These are phyloP conservation scores for Wickerhamiella nectarea DNA, from an alignment of 805 yeast genomes.

Conservation along the genomic window DNA sequence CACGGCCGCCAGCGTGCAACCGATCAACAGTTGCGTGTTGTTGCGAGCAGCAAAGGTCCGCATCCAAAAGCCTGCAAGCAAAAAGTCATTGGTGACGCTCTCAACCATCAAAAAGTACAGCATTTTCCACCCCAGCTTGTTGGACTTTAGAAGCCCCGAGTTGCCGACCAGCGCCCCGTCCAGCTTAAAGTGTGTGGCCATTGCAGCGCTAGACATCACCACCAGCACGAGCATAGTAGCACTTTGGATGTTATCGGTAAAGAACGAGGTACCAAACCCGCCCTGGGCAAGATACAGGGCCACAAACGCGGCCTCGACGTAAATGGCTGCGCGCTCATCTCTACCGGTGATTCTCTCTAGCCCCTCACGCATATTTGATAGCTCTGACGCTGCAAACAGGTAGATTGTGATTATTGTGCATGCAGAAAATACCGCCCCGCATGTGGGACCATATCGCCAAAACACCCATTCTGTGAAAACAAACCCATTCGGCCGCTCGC, in stretches of 20 bases:
- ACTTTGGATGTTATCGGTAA: constrained; percentile 79
- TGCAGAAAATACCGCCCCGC: constrained; percentile 62
- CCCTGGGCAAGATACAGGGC: constrained; percentile 78
- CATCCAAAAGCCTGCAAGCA: constrained; percentile 86
- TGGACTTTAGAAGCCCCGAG: constrained; percentile 48
- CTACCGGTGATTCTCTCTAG: constrained; percentile 64
- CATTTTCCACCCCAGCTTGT: constrained; percentile 78
- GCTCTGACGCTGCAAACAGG: constrained; percentile 75
- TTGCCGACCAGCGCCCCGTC: constrained; percentile 49
- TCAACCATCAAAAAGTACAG: constrained; percentile 75
- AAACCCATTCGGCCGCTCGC: constrained; percentile 76
- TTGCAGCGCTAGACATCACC: constrained; percentile 60
- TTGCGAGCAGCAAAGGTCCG: constrained; percentile 81
- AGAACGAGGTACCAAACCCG: constrained; percentile 76
- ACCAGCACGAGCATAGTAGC: constrained; percentile 49
- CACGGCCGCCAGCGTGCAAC: constrained; percentile 61
- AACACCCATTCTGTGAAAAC: constrained; percentile 89
- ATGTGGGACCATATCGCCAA: constrained; percentile 55
- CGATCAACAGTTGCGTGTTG: constrained; percentile 60
- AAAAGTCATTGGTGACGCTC: constrained; percentile 77
- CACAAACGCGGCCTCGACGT: constrained; percentile 80
- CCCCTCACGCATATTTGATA: constrained; percentile 66
- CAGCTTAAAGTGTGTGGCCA: constrained; percentile 52
- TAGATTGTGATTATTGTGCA: constrained; percentile 77
- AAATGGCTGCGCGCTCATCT: constrained; percentile 64